Percentiles rank a stretch among this genome's conserved stretches.
phyloP scores from a whole-genome alignment of 225 moss, liverwort and hornwort genomes.

The Pseudisothecium myosuroides region DNA sequence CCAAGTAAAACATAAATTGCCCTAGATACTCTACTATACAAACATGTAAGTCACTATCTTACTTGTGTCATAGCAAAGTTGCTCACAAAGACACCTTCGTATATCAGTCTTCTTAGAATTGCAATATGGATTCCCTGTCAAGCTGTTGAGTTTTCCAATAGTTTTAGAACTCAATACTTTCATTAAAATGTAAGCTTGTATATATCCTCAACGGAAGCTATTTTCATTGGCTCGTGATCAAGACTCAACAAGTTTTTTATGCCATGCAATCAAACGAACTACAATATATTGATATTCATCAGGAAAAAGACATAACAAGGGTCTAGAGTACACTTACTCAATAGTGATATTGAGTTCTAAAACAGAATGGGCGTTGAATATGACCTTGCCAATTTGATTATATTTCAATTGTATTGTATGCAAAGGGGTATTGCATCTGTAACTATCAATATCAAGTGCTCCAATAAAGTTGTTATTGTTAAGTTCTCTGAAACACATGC shows the following conservation, averaged over 20 bases:
- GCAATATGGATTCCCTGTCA: slow-evolving; percentile 8
- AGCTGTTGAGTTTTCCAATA: background rate
- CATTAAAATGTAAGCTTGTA: background rate
- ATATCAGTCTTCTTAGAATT: background rate
- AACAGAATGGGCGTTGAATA: background rate
- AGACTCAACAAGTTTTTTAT: background rate
- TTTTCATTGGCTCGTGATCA: background rate
- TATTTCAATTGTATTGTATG: background rate
- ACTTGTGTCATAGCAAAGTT: background rate
- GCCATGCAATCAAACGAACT: background rate
- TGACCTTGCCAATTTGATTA: background rate
- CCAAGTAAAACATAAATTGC: background rate
- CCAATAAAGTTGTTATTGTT: background rate
- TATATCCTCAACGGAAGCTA: background rate
- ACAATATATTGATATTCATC: background rate
- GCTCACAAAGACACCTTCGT: slow-evolving; percentile 4
- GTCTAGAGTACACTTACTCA: background rate
- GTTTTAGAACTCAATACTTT: background rate
- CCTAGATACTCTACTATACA: background rate
- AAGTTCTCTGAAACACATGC: background rate
- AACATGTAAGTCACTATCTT: background rate
- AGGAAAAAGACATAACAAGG: background rate
- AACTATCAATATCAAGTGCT: background rate
- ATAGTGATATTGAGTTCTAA: background rate
- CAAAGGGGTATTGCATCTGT: background rate